Evolutionary conservation across 306 rosid genomes (phyloP).

Genomic region (Trichosanthes cucumerina): DNA sequence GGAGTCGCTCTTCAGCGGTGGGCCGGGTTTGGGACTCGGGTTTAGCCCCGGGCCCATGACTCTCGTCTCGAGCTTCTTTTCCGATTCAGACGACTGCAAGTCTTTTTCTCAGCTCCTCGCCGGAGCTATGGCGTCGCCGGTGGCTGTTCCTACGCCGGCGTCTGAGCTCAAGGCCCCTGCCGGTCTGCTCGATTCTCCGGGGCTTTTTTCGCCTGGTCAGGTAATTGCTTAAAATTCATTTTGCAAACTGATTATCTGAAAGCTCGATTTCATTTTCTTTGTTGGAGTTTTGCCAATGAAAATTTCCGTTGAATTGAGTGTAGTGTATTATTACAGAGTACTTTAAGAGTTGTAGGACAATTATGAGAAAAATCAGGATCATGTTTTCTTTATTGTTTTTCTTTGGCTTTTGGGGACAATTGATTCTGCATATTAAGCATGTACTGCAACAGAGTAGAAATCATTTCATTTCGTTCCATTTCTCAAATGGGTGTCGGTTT

Average conservation of each 20-base stretch:
- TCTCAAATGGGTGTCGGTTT: not conserved
- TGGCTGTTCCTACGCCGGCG: not conserved
- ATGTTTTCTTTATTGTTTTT: not conserved
- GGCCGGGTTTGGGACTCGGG: conserved; percentile 22
- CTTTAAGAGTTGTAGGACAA: not conserved
- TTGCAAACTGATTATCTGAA: not conserved
- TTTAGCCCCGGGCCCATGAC: conserved; percentile 92
- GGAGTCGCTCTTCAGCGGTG: conserved; percentile 40
- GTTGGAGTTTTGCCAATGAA: not conserved
- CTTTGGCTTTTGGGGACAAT: not conserved
- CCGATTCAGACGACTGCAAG: conserved; percentile 47
- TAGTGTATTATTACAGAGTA: not conserved
- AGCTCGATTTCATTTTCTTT: not conserved
- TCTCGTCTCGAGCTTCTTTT: conserved; percentile 45
- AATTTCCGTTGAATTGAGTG: not conserved
- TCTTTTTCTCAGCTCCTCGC: conserved; percentile 82
- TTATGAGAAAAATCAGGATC: not conserved
- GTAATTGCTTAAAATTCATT: conserved; percentile 14
- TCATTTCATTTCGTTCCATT: not conserved
- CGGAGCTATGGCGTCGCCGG: conserved; percentile 66
- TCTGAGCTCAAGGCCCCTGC: conserved; percentile 15
- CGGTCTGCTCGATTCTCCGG: conserved; percentile 31
- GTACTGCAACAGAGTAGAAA: not conserved
- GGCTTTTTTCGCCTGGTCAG: conserved; percentile 47
- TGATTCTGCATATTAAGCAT: not conserved